Evolutionary conservation across 805 yeast species (phyloP).

Genomic region (Starmerella scarabaei): DNA sequence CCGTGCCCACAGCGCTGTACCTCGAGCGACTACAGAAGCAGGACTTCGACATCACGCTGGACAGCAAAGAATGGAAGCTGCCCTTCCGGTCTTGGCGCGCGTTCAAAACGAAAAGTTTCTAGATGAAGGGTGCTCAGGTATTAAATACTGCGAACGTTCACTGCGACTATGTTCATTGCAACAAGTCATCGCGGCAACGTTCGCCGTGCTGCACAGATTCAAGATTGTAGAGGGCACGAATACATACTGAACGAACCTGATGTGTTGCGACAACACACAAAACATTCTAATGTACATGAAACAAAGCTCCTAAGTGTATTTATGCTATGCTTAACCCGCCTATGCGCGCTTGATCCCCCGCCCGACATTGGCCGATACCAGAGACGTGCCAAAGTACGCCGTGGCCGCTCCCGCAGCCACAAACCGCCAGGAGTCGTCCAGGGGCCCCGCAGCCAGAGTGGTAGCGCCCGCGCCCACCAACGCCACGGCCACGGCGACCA

Average conservation of each 20-base stretch:
- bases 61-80: slow-evolving; percentile 48
- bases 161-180: no score
- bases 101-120: slow-evolving; percentile 33
- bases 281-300: no score
- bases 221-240: no score
- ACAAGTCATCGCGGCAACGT: no score
- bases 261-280: no score
- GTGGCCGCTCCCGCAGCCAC: slow-evolving; percentile 13
- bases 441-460: background rate
- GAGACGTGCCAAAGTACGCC: slow-evolving; percentile 27
- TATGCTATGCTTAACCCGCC: no score
- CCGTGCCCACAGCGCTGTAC: slow-evolving; percentile 52
- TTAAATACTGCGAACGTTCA: no score
- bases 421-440: background rate
- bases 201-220: no score
- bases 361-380: slow-evolving; percentile 31
- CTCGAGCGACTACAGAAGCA: slow-evolving; percentile 44
- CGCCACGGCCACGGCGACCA: slow-evolving; percentile 25
- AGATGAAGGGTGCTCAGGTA: no score
- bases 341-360: no score
- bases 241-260: no score
- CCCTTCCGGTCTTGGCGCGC: slow-evolving; percentile 46
- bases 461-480: slow-evolving; percentile 26
- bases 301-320: no score
- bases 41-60: slow-evolving; percentile 49